Conservation (phyloP, 1,284 basidiomycete species). For the Veloboletus limbatus region DNA sequence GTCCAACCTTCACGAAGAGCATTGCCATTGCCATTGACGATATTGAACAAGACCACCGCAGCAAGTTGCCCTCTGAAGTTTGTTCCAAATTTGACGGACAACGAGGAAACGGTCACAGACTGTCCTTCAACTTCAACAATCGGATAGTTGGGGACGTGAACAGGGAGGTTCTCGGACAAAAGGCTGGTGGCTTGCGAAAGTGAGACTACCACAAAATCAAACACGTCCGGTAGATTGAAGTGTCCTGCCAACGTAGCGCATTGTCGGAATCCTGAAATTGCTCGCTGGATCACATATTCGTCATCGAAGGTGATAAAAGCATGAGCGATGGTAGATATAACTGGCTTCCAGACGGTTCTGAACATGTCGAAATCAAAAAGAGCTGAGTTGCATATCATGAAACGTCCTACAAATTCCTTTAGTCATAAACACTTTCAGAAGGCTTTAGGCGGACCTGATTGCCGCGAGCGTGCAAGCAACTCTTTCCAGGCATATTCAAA, state of each 20-base stretch:
- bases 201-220: slow-evolving; percentile 93
- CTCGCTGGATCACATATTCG: slow-evolving; percentile 93
- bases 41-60: slow-evolving; percentile 96
- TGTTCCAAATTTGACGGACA: slow-evolving; percentile 92
- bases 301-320: slow-evolving; percentile 96
- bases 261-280: slow-evolving; percentile 94
- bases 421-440: slow-evolving; percentile 3
- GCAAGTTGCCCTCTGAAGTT: slow-evolving; percentile 97
- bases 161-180: slow-evolving; percentile 69
- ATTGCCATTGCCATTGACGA: slow-evolving; percentile 96
- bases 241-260: slow-evolving; percentile 91
- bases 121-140: slow-evolving; percentile 92
- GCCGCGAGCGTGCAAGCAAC: slow-evolving; percentile 77
- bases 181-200: slow-evolving; percentile 87
- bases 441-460: slow-evolving; percentile 57
- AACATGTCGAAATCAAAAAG: slow-evolving; percentile 94
- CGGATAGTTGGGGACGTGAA: slow-evolving; percentile 82
- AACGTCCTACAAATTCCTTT: slow-evolving; percentile 50
- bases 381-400: slow-evolving; percentile 77
- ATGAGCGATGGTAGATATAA: slow-evolving; percentile 88
- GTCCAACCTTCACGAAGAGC: slow-evolving; percentile 94
- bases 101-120: slow-evolving; percentile 83
- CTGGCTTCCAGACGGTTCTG: slow-evolving; percentile 84
- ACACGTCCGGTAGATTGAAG: slow-evolving; percentile 90
- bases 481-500: slow-evolving; percentile 99